Evolutionary conservation across 805 yeast species (phyloP), one percentile per base, ranked within the genome.

Genomic region (Scheffersomyces coipomensis): DNA sequence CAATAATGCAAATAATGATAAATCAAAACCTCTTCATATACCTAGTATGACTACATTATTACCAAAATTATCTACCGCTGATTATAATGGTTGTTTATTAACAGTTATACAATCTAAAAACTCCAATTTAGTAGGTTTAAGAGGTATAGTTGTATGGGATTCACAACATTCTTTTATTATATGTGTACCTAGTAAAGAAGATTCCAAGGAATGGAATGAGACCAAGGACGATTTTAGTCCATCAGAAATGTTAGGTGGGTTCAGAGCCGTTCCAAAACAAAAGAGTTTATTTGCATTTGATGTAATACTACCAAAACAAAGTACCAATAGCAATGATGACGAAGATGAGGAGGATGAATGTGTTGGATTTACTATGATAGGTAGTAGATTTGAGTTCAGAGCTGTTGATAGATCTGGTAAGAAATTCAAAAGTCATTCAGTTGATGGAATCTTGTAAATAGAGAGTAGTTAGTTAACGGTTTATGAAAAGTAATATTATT

Each of bases 91-190:
- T 3, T 77, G 93, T n/a, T 56, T 60, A 30, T 41, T 88, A 11
- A 70, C 69, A 11, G 89, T 89, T 0, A 51, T 69, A 2, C 74
- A 78, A 34, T 70, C 87, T n/a, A 61, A 64, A 16, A 84, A 83
- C 51, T 64, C 71, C 4, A 73, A 78, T 35, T 53, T 77, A 39
- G 69, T 83, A 6, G 95, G 93, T 0, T 50, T 73, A 23, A 48
- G 67, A 27, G 97, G 97, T 0, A 85, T 89, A 4, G 86, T 89
- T 2, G 64, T 87, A 2, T 86, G 93, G 85, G 97, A 89, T 55
- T 76, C 91, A 7, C 88, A 85, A 56, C 79, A 80, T 47, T 75
- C 76, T 43, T 83, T 87, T 53, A 73, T 87, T 2, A 52, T 88
- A 34, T 80, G 81, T 10, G 74, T 81, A 1, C 75, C 75, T 2